Evolutionary conservation across 148 eudicot species (phyloP).

Genomic region (Vaccinium vitisidaea): DNA sequence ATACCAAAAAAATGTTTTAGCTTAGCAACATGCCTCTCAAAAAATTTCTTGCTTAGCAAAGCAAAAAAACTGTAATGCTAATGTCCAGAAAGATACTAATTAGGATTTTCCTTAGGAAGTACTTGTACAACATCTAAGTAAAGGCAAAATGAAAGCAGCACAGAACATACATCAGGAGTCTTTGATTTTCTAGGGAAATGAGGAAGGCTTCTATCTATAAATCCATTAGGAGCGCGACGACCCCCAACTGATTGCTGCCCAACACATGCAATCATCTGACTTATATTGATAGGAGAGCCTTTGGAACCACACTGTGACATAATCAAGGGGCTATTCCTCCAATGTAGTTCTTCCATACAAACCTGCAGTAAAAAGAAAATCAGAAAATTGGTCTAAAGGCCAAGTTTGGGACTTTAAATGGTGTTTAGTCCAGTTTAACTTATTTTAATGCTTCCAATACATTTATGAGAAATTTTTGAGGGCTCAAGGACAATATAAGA

Average conservation of each 20-base stretch:
- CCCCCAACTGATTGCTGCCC: constrained; percentile 99
- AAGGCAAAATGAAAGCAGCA: background rate
- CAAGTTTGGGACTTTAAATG: too few species aligned
- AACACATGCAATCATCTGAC: constrained; percentile 99
- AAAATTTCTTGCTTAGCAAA: background rate
- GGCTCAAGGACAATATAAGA: too few species aligned
- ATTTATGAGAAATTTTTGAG: too few species aligned
- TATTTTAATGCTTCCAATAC: too few species aligned
- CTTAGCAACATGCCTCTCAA: background rate
- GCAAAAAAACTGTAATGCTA: background rate
- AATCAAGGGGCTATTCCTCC: constrained; percentile 94
- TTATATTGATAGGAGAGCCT: constrained; percentile 92
- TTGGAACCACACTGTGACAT: constrained; percentile 99
- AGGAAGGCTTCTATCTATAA: constrained; percentile 85
- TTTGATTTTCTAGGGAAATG: constrained; percentile 75
- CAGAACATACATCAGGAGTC: constrained; percentile 67
- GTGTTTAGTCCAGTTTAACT: too few species aligned
- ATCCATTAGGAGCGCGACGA: constrained; percentile 90
- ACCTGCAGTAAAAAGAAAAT: constrained; percentile 35
- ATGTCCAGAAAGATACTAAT: background rate
- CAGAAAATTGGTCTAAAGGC: too few species aligned
- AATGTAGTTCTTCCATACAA: constrained; percentile 74
- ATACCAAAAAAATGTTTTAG: background rate
- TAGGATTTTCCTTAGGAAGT: background rate
- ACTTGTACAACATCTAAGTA: background rate